These are phyloP conservation scores for Heracleum sosnowskyi DNA, from an alignment of 129 eudicot genomes.

Conservation along the genomic window DNA sequence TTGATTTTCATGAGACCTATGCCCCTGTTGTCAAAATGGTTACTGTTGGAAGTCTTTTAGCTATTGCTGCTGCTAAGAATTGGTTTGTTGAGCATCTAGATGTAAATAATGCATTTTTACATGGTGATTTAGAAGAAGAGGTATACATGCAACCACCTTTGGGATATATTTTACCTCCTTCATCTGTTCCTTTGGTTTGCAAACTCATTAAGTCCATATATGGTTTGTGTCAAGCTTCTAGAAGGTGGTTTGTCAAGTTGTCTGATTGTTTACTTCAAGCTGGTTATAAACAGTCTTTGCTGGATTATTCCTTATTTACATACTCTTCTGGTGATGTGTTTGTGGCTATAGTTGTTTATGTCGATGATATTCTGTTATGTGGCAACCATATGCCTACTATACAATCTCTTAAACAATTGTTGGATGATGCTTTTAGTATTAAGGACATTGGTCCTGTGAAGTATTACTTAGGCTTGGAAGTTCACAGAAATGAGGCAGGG, in stretches of 20 bases:
- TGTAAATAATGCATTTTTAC: background rate
- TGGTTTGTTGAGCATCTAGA: background rate
- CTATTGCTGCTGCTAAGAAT: background rate
- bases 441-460: background rate
- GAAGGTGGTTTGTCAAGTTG: background rate
- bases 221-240: background rate
- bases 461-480: background rate
- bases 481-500: background rate
- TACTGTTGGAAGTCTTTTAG: background rate
- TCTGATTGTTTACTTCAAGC: background rate
- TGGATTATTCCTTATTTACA: background rate
- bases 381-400: background rate
- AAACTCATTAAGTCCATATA: background rate
- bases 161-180: background rate
- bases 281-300: background rate
- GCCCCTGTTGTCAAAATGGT: background rate
- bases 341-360: no score
- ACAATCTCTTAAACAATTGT: fast-evolving
- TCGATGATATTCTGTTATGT: no score
- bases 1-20: background rate
- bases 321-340: background rate
- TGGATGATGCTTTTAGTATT: background rate
- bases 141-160: background rate
- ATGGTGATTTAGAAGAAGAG: background rate
- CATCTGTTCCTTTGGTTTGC: background rate